Evolutionary conservation across 305 asterid genomes (phyloP).

Genomic region (Fraxinus latifolia): DNA sequence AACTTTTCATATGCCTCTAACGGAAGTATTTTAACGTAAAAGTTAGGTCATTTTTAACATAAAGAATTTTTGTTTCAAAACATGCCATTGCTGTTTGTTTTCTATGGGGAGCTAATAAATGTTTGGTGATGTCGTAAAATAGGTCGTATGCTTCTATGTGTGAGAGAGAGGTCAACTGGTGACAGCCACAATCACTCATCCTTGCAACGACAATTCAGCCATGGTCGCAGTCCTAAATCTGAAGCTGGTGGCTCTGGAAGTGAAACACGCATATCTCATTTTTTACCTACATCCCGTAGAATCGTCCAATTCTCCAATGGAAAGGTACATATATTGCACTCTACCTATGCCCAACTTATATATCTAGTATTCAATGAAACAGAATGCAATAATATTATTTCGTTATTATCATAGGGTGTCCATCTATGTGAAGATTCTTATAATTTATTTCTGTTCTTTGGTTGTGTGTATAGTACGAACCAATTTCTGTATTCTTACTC

Average conservation of each 20-base stretch:
- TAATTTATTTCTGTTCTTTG: not conserved
- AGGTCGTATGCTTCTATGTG: slow-evolving; percentile 99
- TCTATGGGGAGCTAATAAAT: slow-evolving; percentile 11
- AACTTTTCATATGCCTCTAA: not conserved
- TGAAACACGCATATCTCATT: slow-evolving; percentile 91
- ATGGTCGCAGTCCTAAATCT: slow-evolving; percentile 77
- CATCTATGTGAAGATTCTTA: not conserved
- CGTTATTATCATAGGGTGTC: not conserved
- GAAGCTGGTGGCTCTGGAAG: slow-evolving; percentile 77
- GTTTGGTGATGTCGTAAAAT: slow-evolving; percentile 20
- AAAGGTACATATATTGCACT: slow-evolving; percentile 47
- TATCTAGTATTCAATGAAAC: not conserved
- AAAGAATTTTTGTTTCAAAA: not conserved
- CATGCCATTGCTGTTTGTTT: not conserved
- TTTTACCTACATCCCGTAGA: slow-evolving; percentile 95
- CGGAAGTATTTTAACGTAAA: not conserved
- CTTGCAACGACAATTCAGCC: slow-evolving; percentile 91
- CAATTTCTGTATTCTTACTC: not conserved
- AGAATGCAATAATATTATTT: not conserved
- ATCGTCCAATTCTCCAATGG: slow-evolving; percentile 96
- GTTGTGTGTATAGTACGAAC: slow-evolving; percentile 4
- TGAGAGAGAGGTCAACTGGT: slow-evolving; percentile 78
- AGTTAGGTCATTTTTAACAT: not conserved
- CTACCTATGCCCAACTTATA: slow-evolving; percentile 1
- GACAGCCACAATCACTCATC: slow-evolving; percentile 76